A percentile compares a stretch with the other conserved stretches of the same genome.
Evolutionary conservation across 768 basidiomycete species (phyloP).

Genomic region (Lentinula boryana): DNA sequence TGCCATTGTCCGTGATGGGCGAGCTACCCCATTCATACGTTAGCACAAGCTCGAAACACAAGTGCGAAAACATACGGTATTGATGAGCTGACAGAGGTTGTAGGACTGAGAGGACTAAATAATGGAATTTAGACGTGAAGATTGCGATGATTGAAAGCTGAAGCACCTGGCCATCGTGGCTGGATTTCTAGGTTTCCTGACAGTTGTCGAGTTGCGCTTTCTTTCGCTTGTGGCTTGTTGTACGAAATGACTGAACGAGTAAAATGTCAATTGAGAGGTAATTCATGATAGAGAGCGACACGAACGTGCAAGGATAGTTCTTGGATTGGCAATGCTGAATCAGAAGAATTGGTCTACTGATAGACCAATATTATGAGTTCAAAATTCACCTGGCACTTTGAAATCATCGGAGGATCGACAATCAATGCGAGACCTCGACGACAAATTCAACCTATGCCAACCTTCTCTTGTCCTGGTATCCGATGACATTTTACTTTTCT

Average conservation of each 20-base stretch:
- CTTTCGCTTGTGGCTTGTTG: slow-evolving; percentile 84
- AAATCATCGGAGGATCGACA: slow-evolving; percentile 6
- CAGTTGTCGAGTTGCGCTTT: slow-evolving; percentile 54
- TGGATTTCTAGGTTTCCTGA: slow-evolving; percentile 62
- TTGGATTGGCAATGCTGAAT: slow-evolving; percentile 77
- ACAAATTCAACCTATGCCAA: slow-evolving; percentile 22
- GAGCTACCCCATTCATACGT: slow-evolving; percentile 10
- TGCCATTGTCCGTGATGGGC: slow-evolving; percentile 22
- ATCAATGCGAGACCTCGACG: slow-evolving; percentile 8
- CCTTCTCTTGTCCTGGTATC: slow-evolving; percentile 78
- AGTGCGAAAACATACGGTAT: slow-evolving; percentile 27
- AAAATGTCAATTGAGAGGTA: slow-evolving; percentile 1
- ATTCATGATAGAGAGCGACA: slow-evolving; percentile 15
- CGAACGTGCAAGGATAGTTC: slow-evolving; percentile 90
- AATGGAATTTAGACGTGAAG: slow-evolving; percentile 5
- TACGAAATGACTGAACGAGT: slow-evolving; percentile 54
- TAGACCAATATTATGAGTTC: background rate
- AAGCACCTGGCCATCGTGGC: slow-evolving; percentile 47
- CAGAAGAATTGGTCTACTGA: background rate
- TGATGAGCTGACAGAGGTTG: slow-evolving; percentile 30
- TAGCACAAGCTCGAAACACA: slow-evolving; percentile 9
- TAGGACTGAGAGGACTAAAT: background rate
- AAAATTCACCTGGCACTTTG: slow-evolving; percentile 58
- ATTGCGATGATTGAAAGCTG: slow-evolving; percentile 2
- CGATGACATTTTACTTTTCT: slow-evolving; percentile 89